phyloP scores from a whole-genome alignment of 495 filamentous ascomycete genomes.

The Lepraria neglecta region DNA sequence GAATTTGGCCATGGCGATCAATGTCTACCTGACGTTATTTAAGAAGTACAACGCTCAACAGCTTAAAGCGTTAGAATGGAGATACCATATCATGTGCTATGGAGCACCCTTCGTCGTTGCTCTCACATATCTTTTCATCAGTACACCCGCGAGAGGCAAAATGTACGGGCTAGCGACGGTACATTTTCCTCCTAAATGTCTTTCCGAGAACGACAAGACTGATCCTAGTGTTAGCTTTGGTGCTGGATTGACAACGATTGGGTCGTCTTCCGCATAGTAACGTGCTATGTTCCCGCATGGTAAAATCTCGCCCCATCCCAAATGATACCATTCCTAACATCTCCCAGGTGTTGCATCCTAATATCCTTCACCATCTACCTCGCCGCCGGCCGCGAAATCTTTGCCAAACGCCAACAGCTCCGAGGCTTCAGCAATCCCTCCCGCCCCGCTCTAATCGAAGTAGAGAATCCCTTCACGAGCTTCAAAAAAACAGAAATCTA shows the following conservation, averaged over 20 bases:
- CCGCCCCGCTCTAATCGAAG: neutral
- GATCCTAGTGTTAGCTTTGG: slow-evolving; percentile 51
- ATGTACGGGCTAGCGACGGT: slow-evolving; percentile 74
- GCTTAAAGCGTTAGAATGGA: slow-evolving; percentile 65
- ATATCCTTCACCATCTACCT: slow-evolving; percentile 69
- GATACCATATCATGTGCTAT: slow-evolving; percentile 66
- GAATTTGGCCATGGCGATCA: slow-evolving; percentile 81
- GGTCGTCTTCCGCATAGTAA: slow-evolving; percentile 65
- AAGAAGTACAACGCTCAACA: slow-evolving; percentile 61
- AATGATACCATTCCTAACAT: neutral
- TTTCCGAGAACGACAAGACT: neutral
- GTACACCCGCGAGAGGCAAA: slow-evolving; percentile 40
- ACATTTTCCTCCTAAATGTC: neutral
- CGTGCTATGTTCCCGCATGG: slow-evolving; percentile 84
- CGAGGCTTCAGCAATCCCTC: slow-evolving; percentile 31
- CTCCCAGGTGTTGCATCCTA: slow-evolving; percentile 51
- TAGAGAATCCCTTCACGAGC: slow-evolving; percentile 20
- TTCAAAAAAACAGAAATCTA: slow-evolving; percentile 24
- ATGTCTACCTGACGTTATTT: slow-evolving; percentile 83
- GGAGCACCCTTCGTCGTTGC: slow-evolving; percentile 68
- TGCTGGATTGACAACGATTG: slow-evolving; percentile 69
- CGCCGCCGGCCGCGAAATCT: slow-evolving; percentile 66
- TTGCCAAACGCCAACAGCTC: slow-evolving; percentile 43
- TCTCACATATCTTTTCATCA: slow-evolving; percentile 60
- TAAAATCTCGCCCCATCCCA: slow-evolving; percentile 29